Base-by-base conservation (phyloP, 176 grass and related monocot species). In the Avena insularis region DNA sequence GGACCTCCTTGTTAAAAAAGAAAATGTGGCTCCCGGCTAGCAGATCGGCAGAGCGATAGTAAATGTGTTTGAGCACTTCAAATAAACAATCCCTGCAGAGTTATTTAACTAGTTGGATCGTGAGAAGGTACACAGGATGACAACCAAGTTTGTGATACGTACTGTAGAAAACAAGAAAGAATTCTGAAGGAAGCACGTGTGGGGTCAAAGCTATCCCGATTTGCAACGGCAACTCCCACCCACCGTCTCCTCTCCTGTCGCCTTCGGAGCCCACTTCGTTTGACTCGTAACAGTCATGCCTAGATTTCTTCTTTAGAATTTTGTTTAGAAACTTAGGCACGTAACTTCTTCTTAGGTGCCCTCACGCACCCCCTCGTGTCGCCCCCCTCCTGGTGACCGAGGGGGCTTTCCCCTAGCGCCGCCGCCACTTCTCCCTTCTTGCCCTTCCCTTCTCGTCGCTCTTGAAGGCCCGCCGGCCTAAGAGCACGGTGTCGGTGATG, bases 201-300 rank as follows among this genome's bases (percentile, higher is more conserved):
- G 72, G 71, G 14, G 82, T 31, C 35, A 81, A 60, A 45, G 55
- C 59, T 66, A 83, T 58, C 43, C 50, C 83, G 38, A 17, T 40
- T 54, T 64, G 63, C 62, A 64, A 81, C 13, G 46, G n/a, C 79
- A 45, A 45, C 14, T 50, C 74, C 74, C 50, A 17, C 49, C 74
- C 8, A 13, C 53, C 8, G 14, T 83, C 71, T 83, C 72, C 88
- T 56, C 79, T 64, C 55, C 79, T 46, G 61, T 89, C 78, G 53
- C 80, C 72, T 64, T 83, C 84, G 14, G 21, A 78, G 90, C 49
- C 48, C 74, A 71, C 80, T 80, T 23, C 20, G 12, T 89, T 92
- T 92, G 83, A 92, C 87, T 80, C 60, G 5, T 29, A 59, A 47
- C 31, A 21, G 35, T 36, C 75, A 78, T 11, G 20, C n/a, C 53